Percentiles rank a stretch among this genome's conserved stretches.
phyloP scores from a whole-genome alignment of 768 basidiomycete species.

The Lentinula raphanica region DNA sequence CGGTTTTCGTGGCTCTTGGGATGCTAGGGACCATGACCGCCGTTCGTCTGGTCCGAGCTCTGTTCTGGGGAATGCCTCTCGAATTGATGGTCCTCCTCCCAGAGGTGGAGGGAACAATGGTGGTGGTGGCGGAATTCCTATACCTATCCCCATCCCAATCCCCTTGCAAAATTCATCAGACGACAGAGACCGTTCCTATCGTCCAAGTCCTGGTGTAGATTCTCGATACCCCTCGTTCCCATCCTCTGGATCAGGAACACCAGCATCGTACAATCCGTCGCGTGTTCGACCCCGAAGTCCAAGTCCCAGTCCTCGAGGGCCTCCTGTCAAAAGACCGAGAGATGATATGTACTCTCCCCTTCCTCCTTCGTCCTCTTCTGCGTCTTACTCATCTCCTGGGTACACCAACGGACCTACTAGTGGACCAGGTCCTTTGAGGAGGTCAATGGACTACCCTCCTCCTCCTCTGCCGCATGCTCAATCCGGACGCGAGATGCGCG shows the following conservation, averaged over 20 bases:
- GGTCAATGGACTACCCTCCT: neutral
- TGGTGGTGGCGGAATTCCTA: neutral
- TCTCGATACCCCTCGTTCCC: neutral
- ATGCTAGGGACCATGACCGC: neutral
- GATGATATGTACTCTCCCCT: constrained; percentile 3
- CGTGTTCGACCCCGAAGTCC: constrained; percentile 5
- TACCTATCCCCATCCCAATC: neutral
- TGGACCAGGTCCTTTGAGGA: neutral
- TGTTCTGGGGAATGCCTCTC: neutral
- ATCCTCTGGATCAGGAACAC: neutral
- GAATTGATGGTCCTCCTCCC: neutral
- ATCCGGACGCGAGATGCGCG: neutral
- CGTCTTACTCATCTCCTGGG: neutral
- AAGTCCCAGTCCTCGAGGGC: neutral
- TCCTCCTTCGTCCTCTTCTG: neutral
- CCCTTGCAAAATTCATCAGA: neutral
- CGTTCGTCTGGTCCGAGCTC: neutral
- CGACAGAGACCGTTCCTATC: constrained; percentile 2
- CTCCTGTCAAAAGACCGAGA: neutral
- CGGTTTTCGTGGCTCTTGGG: neutral
- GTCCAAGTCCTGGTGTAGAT: neutral
- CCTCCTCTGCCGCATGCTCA: neutral
- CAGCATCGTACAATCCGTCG: neutral
- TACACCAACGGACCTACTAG: neutral
- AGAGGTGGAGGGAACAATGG: neutral